A percentile compares a stretch with the other conserved stretches of the same genome.
phyloP scores from a whole-genome alignment of 169 alveolate species.

The Miamiensis avidus region DNA sequence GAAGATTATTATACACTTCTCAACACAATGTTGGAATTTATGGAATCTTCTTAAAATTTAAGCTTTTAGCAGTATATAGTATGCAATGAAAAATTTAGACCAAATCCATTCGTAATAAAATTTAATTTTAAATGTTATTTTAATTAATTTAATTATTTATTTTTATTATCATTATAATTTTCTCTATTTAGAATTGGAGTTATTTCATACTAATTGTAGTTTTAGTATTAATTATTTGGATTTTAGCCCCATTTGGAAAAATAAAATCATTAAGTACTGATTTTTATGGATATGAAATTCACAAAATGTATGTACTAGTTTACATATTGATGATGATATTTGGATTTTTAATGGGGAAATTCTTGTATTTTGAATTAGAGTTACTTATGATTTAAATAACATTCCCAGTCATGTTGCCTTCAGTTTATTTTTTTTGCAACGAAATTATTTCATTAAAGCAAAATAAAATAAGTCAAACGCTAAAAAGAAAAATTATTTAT shows the following conservation, averaged over 20 bases:
- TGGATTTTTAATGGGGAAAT: neutral
- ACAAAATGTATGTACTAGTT: neutral
- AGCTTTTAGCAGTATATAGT: neutral
- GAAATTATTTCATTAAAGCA: neutral
- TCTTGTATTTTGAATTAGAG: neutral
- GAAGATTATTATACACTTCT: too few species aligned
- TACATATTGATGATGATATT: neutral
- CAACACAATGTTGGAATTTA: neutral
- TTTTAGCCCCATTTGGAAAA: neutral
- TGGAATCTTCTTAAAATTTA: neutral
- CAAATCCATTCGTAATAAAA: neutral
- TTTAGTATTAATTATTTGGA: neutral
- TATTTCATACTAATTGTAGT: neutral
- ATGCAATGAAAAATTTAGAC: neutral
- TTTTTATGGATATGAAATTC: neutral
- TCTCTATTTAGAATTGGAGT: neutral
- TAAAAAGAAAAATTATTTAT: neutral
- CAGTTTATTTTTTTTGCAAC: neutral
- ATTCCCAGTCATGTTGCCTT: neutral
- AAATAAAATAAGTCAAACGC: too few species aligned
- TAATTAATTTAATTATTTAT: too few species aligned
- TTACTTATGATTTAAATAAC: neutral
- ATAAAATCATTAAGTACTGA: neutral
- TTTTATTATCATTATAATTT: too few species aligned
- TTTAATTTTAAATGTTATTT: too few species aligned